Evolutionary conservation across 2,329 filamentous ascomycete species (phyloP), one percentile per base, ranked within the genome.

Genomic region (Alternaria brassicicola): DNA sequence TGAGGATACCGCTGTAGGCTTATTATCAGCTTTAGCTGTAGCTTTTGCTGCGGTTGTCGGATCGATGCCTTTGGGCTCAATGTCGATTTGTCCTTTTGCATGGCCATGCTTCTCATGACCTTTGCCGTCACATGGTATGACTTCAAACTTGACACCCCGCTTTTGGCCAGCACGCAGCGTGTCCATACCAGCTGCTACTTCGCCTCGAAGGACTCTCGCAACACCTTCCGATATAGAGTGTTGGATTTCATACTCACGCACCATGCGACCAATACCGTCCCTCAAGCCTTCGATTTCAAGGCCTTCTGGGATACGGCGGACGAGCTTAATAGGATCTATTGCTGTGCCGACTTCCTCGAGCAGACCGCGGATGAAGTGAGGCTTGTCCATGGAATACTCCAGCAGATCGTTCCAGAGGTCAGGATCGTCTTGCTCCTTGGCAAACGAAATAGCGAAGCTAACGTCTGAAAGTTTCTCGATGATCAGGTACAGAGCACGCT

Each of bases 321-420:
- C 92, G 3, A 99, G 86, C 15, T 89, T 90, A 62, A 98, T 94
- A 0, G 95, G 95, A 70, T 98, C 89, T 70, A 99, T 95, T 1
- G 92, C 88, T 1, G 93, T 98, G 33, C 95, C 95, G 1, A 97
- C 94, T 79, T 98, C 92, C 70, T 97, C 92, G 0, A 99, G 86
- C 3, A 99, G 82, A 0, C 91, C 93, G 12, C 92, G 89, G 66
- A 99, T 98, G 79, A 99, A 99, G 38, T 87, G 87, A 1, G 95
- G 95, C 73, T 97, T 97, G 79, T 97, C 93, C 95, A 99, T 98
- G 60, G 91, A 94, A 77, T 98, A 98, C 67, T 94, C 88, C 6
- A 99, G 85, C 7, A 99, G 83, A 71, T 98, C 93, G 64, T 97
- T 91, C 95, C 95, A 99, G 0, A 99, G 84, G 67, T 97, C 93